phyloP scores from a whole-genome alignment of 768 basidiomycete species.

The Termitomyces sp. region DNA sequence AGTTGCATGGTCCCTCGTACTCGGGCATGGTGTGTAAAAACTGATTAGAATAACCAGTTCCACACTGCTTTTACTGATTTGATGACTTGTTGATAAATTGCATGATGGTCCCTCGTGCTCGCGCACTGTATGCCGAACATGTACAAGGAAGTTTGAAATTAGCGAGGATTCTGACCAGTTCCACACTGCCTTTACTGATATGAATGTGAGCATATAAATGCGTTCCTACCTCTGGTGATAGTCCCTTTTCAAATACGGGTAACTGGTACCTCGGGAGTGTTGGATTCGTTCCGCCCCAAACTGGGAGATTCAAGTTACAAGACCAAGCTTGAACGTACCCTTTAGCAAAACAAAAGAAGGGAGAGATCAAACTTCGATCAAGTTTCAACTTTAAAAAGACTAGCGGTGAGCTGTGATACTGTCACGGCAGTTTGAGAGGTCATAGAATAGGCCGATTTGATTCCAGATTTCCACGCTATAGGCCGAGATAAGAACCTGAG shows the following conservation, averaged over 20 bases:
- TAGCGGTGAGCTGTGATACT: neutral
- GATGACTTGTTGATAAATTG: no score
- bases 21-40: no score
- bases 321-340: neutral
- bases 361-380: neutral
- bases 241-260: neutral
- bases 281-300: neutral
- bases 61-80: no score
- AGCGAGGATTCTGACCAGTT: no score
- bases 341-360: neutral
- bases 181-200: no score
- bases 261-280: neutral
- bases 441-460: neutral
- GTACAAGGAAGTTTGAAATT: no score
- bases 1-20: no score
- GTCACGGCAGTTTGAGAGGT: neutral
- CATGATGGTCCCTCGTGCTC: no score
- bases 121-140: no score
- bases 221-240: neutral
- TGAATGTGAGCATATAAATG: no score
- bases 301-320: neutral
- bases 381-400: neutral
- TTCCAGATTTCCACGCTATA: neutral
- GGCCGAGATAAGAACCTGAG: neutral
- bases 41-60: no score